Conservation (phyloP, 2,329 filamentous ascomycete genomes). For the Apiospora phragmitis region DNA sequence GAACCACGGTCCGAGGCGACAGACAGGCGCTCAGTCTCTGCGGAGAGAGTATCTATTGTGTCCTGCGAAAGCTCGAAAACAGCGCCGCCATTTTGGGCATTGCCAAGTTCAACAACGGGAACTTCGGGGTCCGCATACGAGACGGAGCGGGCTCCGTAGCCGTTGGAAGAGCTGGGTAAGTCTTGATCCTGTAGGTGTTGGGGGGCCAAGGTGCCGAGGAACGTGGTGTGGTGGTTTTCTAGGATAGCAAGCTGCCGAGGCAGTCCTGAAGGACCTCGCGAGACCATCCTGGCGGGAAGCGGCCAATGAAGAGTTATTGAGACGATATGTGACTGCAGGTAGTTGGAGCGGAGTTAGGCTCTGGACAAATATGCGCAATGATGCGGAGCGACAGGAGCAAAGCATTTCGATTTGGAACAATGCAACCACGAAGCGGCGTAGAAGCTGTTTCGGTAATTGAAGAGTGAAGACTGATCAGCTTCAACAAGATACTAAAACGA, state of each 20-base stretch:
- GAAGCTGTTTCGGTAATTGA: neutral
- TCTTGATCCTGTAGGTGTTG: neutral
- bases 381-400: conserved; percentile 47
- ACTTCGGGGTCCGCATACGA: conserved; percentile 15
- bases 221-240: conserved; percentile 12
- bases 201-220: neutral
- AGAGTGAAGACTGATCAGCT: neutral
- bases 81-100: conserved; percentile 24
- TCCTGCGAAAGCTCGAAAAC: conserved; percentile 37
- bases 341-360: conserved; percentile 37
- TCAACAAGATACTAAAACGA: neutral
- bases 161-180: neutral
- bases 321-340: conserved; percentile 16
- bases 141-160: neutral
- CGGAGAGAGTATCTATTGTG: conserved; percentile 33
- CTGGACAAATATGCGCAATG: conserved; percentile 49
- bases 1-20: neutral
- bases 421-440: neutral
- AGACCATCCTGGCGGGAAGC: conserved; percentile 10
- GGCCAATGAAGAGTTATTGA: conserved; percentile 15
- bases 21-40: conserved; percentile 15
- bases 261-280: conserved; percentile 23
- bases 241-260: conserved; percentile 19
- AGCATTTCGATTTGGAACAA: conserved; percentile 37
- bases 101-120: conserved; percentile 18